Conservation (phyloP, 140 eudicot species). For the Cichorium intybus region DNA sequence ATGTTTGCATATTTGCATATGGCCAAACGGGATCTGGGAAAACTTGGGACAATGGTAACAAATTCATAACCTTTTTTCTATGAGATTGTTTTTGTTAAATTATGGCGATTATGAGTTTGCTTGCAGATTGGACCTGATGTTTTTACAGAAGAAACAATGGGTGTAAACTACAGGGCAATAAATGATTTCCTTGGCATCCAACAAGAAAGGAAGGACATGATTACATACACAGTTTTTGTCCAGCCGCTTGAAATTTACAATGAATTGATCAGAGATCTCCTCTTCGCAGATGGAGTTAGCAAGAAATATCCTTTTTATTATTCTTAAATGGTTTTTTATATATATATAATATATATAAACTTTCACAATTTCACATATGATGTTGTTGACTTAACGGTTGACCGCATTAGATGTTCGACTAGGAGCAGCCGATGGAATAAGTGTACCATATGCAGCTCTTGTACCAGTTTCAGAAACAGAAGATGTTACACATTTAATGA, state of each 20-base stretch:
- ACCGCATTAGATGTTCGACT: slow-evolving; percentile 62
- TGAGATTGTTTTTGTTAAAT: no score
- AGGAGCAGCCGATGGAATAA: slow-evolving; percentile 53
- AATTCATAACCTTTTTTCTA: background rate
- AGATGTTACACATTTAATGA: slow-evolving; percentile 63
- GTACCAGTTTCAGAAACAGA: slow-evolving; percentile 58
- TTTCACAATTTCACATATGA: background rate
- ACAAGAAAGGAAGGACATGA: slow-evolving; percentile 60
- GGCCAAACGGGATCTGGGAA: slow-evolving; percentile 99
- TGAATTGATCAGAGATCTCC: slow-evolving; percentile 92
- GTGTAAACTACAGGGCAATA: slow-evolving; percentile 85
- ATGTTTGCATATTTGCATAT: slow-evolving; percentile 94
- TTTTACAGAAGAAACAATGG: slow-evolving; percentile 64
- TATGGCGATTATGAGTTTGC: background rate
- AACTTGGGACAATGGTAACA: slow-evolving; percentile 77
- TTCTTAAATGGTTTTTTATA: background rate
- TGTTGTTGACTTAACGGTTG: slow-evolving; percentile 36
- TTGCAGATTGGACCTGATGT: slow-evolving; percentile 78
- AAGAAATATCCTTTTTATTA: slow-evolving; percentile 71
- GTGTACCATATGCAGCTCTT: slow-evolving; percentile 64
- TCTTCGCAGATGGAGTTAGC: slow-evolving; percentile 49
- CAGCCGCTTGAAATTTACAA: slow-evolving; percentile 97
- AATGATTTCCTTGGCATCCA: slow-evolving; percentile 72
- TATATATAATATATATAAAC: no score
- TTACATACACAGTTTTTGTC: slow-evolving; percentile 60